Conservation (phyloP, 2,329 filamentous ascomycete species). For the Phialocephala sp. region DNA sequence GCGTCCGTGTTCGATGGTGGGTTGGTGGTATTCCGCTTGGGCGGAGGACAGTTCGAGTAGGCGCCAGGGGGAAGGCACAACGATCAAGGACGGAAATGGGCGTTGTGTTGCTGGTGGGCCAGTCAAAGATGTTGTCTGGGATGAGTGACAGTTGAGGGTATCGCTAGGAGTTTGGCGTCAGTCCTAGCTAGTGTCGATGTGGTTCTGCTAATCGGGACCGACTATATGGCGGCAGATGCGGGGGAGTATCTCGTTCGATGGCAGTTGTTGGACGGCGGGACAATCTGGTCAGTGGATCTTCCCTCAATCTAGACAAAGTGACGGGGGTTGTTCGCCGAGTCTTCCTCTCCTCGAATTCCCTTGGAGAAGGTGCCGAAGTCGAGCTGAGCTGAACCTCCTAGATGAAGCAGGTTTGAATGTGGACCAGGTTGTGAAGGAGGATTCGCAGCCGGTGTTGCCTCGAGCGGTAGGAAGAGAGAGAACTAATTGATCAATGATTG, state of each 20-base stretch:
- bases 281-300: conserved; percentile 8
- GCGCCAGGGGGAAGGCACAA: conserved; percentile 16
- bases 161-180: conserved; percentile 13
- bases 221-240: conserved; percentile 20
- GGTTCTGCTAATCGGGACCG: conserved; percentile 13
- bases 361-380: neutral
- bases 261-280: conserved; percentile 8
- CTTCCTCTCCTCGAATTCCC: neutral
- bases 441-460: neutral
- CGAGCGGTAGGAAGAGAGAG: conserved; percentile 6
- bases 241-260: conserved; percentile 16
- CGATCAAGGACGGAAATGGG: conserved; percentile 13
- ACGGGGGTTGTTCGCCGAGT: neutral
- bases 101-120: conserved; percentile 10
- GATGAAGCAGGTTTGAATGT: neutral
- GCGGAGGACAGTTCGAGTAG: conserved; percentile 4
- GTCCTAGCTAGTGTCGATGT: conserved; percentile 12
- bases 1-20: conserved; percentile 11
- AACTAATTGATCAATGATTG: conserved; percentile 9
- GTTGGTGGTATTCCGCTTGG: neutral
- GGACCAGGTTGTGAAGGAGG: neutral
- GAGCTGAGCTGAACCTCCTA: neutral
- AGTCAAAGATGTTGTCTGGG: conserved; percentile 13
- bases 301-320: conserved; percentile 6
- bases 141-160: conserved; percentile 15